Base-by-base conservation (phyloP, 192 early-diverging fungal species). In the Backusella westeae region DNA sequence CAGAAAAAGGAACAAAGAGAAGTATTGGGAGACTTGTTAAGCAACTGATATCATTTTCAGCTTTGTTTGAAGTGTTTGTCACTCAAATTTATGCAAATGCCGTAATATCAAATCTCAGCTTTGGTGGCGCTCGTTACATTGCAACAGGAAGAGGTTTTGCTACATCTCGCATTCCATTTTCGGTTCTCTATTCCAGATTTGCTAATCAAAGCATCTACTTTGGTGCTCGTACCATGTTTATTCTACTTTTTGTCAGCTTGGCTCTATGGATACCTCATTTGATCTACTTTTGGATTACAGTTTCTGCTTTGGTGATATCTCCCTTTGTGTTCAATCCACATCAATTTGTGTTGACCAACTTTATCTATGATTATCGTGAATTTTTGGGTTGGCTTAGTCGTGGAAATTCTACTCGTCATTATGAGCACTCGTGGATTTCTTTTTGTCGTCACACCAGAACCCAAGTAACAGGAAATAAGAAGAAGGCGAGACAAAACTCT, bases 291-390 rank as follows among this genome's bases (percentile, higher is more conserved):
- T 92, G 91, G 91, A 81, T 90, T 21, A 90, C 87, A 71, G 89
- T 91, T 29, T 79, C 87, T 8, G 85, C 91, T 15, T 83, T 93
- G 36, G 67, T 88, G 52, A 78, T 93, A 10, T 87, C 91, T 23
- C 91, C 92, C 41, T 93, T 92, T 78, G 75, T 93, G 52, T 93
- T 91, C 84, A 93, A 93, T 66, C 92, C 92, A 38, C 92, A 92
- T 69, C 92, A 93, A 81, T 92, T 93, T 67, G 85, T 85, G 29
- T 72, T 91, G 67, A 86, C 82, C 0, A 86, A 89, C 74, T 92
- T 92, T 78, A 89, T 91, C 75, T 70, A 86, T 42, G 92, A 93
- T 73, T 93, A 91, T 83, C 86, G 86, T 46, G 86, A 87, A 65
- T 91, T 87, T 82, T 78, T 93, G 72, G 84, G 82, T 67, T 93